Conservation (phyloP, 768 basidiomycete genomes). For the Hygrocybe coccinea region DNA sequence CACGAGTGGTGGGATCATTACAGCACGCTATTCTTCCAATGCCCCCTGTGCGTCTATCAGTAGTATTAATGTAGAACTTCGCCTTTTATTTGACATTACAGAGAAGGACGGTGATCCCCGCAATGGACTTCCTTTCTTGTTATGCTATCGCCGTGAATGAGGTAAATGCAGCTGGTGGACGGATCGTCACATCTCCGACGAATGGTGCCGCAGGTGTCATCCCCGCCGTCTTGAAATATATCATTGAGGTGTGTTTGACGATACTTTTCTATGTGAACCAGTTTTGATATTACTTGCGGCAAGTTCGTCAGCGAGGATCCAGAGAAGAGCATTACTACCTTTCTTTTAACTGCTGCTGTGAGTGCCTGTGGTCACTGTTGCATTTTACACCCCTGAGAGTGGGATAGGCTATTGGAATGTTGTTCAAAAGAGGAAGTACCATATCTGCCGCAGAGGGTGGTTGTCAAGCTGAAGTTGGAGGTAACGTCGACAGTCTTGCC, state of each 20-base stretch:
- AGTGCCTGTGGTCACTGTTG: conserved; percentile 23
- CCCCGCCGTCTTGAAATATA: conserved; percentile 86
- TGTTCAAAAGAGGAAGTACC: conserved; percentile 95
- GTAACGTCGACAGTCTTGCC: conserved; percentile 32
- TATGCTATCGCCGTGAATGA: conserved; percentile 96
- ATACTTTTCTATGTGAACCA: neutral
- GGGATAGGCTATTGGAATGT: conserved; percentile 92
- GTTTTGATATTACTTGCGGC: conserved; percentile 9
- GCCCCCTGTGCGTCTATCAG: conserved; percentile 59
- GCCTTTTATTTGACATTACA: conserved; percentile 23
- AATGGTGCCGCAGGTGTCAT: conserved; percentile 94
- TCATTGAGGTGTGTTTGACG: conserved; percentile 61
- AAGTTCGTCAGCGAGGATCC: conserved; percentile 89
- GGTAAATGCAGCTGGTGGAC: conserved; percentile 87
- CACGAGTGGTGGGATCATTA: conserved; percentile 65
- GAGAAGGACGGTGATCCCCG: conserved; percentile 85
- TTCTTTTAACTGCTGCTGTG: conserved; percentile 84
- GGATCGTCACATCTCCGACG: conserved; percentile 93
- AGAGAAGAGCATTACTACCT: conserved; percentile 82
- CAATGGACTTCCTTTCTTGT: conserved; percentile 88
- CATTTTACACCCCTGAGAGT: conserved; percentile 26
- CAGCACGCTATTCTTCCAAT: conserved; percentile 77
- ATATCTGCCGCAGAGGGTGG: conserved; percentile 95
- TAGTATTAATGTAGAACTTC: neutral
- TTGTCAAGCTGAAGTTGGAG: conserved; percentile 93